These are phyloP conservation scores for Heritiera littoralis DNA, from an alignment of 345 rosid species.

Conservation along the genomic window DNA sequence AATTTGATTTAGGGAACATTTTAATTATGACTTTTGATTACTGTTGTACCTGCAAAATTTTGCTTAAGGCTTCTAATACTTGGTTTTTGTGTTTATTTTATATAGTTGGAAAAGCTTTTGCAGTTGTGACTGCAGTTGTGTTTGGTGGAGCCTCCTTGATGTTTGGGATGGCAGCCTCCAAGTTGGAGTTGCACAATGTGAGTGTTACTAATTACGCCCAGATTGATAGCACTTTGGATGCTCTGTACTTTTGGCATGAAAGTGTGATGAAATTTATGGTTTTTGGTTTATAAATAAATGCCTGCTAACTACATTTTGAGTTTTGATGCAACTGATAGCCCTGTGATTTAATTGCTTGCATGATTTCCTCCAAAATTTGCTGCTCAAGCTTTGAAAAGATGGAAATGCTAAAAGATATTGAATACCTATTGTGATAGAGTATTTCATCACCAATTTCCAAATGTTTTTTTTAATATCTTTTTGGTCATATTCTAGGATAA, in stretches of 20 bases:
- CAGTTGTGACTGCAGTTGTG: constrained; percentile 64
- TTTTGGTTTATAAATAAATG: neutral
- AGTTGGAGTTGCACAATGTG: constrained; percentile 64
- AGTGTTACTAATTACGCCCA: constrained; percentile 20
- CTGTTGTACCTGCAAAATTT: neutral
- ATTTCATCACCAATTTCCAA: neutral
- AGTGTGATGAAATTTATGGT: neutral
- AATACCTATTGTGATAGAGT: neutral
- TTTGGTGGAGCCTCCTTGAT: constrained; percentile 72
- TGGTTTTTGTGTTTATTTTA: neutral
- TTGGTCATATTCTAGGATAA: neutral
- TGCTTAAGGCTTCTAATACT: neutral
- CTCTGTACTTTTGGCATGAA: neutral
- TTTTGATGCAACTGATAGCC: too few species aligned
- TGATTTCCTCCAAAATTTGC: neutral
- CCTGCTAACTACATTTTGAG: neutral
- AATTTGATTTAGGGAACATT: constrained; percentile 2
- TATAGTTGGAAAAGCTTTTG: constrained; percentile 87
- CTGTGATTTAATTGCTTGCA: neutral
- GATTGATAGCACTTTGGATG: neutral
- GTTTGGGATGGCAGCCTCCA: constrained; percentile 62
- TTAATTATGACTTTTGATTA: neutral
- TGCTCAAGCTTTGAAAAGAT: neutral
- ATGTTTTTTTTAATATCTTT: neutral
- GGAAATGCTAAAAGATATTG: neutral